phyloP scores from a whole-genome alignment of 2,329 filamentous ascomycete genomes.

The Clarireedia paspali region DNA sequence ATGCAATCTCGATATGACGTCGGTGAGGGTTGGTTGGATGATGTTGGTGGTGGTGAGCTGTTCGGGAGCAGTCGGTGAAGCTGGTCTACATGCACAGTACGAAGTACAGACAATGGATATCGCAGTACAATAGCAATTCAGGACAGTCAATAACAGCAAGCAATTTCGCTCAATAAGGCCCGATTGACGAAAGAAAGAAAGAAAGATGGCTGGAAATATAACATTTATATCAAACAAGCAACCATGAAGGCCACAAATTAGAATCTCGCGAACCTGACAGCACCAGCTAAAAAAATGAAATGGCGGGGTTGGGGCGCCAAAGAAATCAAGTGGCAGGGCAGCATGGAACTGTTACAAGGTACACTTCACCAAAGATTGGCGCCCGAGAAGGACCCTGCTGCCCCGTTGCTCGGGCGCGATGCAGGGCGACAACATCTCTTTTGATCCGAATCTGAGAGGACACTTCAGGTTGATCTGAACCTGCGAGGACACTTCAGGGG shows the following conservation, averaged over 20 bases:
- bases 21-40: not conserved
- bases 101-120: not conserved
- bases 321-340: conserved; percentile 6
- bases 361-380: not conserved
- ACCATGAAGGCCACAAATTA: not conserved
- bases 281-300: not conserved
- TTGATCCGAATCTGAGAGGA: not conserved
- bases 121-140: too few relatives aligned
- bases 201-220: not conserved
- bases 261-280: not conserved
- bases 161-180: too few relatives aligned
- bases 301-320: conserved; percentile 6
- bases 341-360: too few relatives aligned
- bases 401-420: not conserved
- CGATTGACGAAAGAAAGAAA: not conserved
- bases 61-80: too few relatives aligned
- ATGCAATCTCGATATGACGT: not conserved
- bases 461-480: not conserved
- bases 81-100: not conserved
- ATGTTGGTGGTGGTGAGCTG: too few relatives aligned
- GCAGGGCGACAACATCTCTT: conserved; percentile 2
- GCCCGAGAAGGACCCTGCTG: not conserved
- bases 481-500: not conserved
- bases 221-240: not conserved
- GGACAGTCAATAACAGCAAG: too few relatives aligned